These are phyloP conservation scores for Phytophthora multivora DNA, from an alignment of 352 stramenopile genomes.

Conservation along the genomic window DNA sequence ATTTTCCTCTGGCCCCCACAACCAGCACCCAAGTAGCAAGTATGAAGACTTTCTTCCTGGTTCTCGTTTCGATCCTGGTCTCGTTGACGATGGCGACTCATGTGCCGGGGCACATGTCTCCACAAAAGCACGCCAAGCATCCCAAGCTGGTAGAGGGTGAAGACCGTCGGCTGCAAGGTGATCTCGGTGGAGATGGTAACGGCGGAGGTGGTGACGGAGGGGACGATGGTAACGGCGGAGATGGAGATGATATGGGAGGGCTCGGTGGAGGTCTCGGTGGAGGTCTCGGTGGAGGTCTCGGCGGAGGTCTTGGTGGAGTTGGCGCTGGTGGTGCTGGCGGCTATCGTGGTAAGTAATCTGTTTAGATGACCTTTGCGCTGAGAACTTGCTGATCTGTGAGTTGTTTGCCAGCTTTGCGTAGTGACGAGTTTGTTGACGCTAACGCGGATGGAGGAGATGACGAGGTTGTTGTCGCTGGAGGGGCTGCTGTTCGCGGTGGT, in stretches of 20 bases:
- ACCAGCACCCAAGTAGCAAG: background rate
- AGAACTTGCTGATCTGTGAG: background rate
- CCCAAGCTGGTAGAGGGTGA: conserved; percentile 1
- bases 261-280: conserved; percentile 1
- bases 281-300: conserved; percentile 1
- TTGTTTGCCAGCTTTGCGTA: conserved; percentile 14
- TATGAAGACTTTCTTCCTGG: conserved; percentile 28
- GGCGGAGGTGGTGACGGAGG: too few relatives aligned
- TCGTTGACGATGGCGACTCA: conserved; percentile 13
- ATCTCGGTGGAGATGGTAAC: background rate
- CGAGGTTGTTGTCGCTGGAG: conserved; percentile 27
- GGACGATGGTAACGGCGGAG: conserved; percentile 4
- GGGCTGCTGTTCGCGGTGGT: conserved; percentile 22
- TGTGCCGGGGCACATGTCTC: conserved; percentile 1
- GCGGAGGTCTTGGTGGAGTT: background rate
- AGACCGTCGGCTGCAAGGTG: conserved; percentile 11
- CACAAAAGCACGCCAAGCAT: background rate
- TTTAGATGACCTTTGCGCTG: too few relatives aligned
- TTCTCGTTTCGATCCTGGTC: conserved; percentile 16
- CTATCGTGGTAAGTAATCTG: conserved; percentile 7
- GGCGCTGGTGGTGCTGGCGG: conserved; percentile 8
- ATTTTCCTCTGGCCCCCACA: conserved; percentile 9
- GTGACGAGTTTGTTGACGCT: background rate
- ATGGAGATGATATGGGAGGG: background rate
- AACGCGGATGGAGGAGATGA: conserved; percentile 4